Conservation (phyloP, 2,329 filamentous ascomycete genomes). For the Aspergillus sp. region DNA sequence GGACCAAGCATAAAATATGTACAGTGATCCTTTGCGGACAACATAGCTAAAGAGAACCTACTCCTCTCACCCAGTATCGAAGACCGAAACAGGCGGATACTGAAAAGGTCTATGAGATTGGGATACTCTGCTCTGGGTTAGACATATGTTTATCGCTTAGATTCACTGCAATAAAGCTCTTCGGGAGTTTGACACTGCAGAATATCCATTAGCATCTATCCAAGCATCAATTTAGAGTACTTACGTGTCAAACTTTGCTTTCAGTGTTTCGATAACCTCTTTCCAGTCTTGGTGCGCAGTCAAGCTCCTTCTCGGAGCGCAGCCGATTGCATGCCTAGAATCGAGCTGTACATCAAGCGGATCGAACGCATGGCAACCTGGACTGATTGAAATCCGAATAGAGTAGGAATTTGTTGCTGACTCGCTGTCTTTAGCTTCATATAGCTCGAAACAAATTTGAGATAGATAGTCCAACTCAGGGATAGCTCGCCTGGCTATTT, state of each 20-base stretch:
- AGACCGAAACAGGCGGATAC: too few relatives aligned
- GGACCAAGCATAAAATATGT: too few relatives aligned
- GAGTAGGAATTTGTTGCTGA: conserved; percentile 83
- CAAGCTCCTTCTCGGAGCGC: conserved; percentile 80
- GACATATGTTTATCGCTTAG: conserved; percentile 45
- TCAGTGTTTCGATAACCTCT: conserved; percentile 89
- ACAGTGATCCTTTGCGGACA: too few relatives aligned
- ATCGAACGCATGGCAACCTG: conserved; percentile 94
- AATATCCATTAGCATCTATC: conserved; percentile 5
- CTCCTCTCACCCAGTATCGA: too few relatives aligned
- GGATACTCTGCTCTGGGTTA: conserved; percentile 5
- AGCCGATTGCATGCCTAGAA: conserved; percentile 92
- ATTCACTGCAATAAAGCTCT: conserved; percentile 48
- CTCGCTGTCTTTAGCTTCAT: conserved; percentile 82
- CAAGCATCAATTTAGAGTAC: conserved; percentile 28
- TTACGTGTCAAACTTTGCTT: conserved; percentile 92
- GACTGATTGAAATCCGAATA: conserved; percentile 92
- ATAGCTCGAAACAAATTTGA: conserved; percentile 96
- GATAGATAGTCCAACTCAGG: conserved; percentile 96
- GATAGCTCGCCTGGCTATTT: conserved; percentile 91
- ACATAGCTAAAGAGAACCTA: too few relatives aligned
- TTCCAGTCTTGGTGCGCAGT: conserved; percentile 95
- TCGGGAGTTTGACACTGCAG: conserved; percentile 46
- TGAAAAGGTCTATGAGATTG: neutral
- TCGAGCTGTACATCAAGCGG: conserved; percentile 95